Conservation (phyloP, 192 early-diverging fungal species). For the Jimgerdemannia flammicorona region DNA sequence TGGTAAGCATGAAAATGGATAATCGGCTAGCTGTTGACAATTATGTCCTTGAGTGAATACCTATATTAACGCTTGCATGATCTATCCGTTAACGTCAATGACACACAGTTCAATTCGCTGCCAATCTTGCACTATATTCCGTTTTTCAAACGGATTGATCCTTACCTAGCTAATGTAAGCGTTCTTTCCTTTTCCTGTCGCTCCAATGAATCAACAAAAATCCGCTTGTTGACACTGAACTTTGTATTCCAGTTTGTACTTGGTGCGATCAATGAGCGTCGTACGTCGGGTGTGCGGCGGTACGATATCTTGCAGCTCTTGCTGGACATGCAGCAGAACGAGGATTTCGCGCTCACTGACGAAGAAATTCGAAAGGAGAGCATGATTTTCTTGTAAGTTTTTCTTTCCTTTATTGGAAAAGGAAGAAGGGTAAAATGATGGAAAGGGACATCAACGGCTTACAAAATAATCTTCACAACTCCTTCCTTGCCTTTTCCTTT, state of each 20-base stretch:
- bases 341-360: slow-evolving; percentile 29
- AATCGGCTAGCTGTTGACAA: no score
- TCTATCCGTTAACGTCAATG: no score
- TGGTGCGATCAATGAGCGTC: slow-evolving; percentile 11
- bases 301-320: slow-evolving; percentile 45
- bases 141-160: neutral
- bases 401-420: no score
- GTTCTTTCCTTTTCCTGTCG: neutral
- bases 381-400: slow-evolving; percentile 31
- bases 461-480: neutral
- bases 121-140: no score
- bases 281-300: slow-evolving; percentile 7
- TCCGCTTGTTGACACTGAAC: neutral
- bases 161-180: neutral
- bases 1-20: neutral
- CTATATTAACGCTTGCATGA: no score
- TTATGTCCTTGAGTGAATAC: no score
- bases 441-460: neutral
- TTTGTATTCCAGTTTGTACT: slow-evolving; percentile 2
- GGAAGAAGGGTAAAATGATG: no score
- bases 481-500: neutral
- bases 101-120: no score
- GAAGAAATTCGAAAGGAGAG: slow-evolving; percentile 35
- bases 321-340: slow-evolving; percentile 31
- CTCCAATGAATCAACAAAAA: neutral